A percentile compares a stretch with the other conserved stretches of the same genome.
phyloP scores from a whole-genome alignment of 2,329 filamentous ascomycete genomes.

The Myriosclerotinia curreyana region DNA sequence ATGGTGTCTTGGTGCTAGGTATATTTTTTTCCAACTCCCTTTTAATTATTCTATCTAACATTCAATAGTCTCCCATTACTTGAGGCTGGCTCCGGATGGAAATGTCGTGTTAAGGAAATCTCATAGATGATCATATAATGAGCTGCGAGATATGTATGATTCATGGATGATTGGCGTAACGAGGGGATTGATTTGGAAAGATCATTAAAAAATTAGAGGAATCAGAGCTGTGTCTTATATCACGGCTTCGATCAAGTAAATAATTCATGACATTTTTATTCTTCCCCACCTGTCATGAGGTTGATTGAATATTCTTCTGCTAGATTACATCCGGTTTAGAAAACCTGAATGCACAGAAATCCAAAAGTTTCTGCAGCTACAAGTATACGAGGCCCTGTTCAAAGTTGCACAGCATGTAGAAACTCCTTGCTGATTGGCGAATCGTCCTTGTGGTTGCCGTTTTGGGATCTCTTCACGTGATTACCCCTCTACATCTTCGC shows the following conservation, averaged over 20 bases:
- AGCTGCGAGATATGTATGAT: constrained; percentile 18
- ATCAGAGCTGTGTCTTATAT: constrained; percentile 2
- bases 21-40: constrained; percentile 42
- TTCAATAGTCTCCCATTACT: constrained; percentile 72
- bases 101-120: constrained; percentile 79
- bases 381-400: not conserved
- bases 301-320: not conserved
- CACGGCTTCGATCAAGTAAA: constrained; percentile 9
- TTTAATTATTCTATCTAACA: constrained; percentile 40
- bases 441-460: not conserved
- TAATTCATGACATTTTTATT: constrained; percentile 14
- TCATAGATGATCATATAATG: constrained; percentile 45
- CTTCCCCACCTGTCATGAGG: not conserved
- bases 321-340: not conserved
- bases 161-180: constrained; percentile 19
- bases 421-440: not conserved
- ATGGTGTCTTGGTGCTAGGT: constrained; percentile 97
- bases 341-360: not conserved
- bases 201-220: constrained; percentile 9
- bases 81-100: constrained; percentile 79
- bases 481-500: constrained; percentile 9
- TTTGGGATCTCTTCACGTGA: not conserved
- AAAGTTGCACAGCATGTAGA: not conserved
- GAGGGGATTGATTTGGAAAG: constrained; percentile 6
- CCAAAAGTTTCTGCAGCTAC: not conserved